Base-by-base conservation (phyloP, 23 red algal genomes). In the Gracilaria gracilis region DNA sequence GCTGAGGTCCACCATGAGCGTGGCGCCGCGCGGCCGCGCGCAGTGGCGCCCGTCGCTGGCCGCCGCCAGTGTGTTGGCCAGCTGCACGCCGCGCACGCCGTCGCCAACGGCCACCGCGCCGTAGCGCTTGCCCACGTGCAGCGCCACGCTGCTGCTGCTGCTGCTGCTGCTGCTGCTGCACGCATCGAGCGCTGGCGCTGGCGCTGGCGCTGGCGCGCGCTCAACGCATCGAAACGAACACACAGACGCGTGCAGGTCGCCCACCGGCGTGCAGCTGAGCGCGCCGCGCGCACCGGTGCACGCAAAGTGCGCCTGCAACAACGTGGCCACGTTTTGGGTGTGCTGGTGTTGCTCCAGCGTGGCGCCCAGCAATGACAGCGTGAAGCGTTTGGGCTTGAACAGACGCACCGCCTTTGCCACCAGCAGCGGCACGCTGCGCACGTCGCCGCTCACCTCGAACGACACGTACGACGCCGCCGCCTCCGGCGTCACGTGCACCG, bases 401-500 rank as follows among this genome's bases (percentile, higher is more conserved):
- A 90, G 21, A 17, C 77, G 37, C 70, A 96, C 59, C 5, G 93
- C 88, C 29, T 53, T 39, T 1, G 70, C 75, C 28, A 99, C 39
- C 19, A 95, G 20, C 19, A 87, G 46, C 23, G 84, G 50, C 24
- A 94, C 54, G 29, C 36, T 65, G 17, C 35, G 38, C 13, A 57
- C 27, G 25, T 83, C 83, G 15, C 85, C 75, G 19, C 88, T 96
- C n/a, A 75, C 80, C 80, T 99, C 97, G 46, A 96, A 96, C 54
- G 94, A 96, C 25, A 96, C 97, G 67, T 99, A 99, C 20, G 91
- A 95, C 20, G 86, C 93, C 29, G 92, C 93, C 49, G 77, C 33
- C 74, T 99, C 97, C 3, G 97, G 97, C 38, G 97, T 93, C 31
- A 96, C 93, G 61, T 99, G 97, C 13, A 99, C 81, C 35, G 97